These are phyloP conservation scores for Mesembryanthemum crystallinum DNA, from an alignment of 148 eudicot species.

Conservation along the genomic window DNA sequence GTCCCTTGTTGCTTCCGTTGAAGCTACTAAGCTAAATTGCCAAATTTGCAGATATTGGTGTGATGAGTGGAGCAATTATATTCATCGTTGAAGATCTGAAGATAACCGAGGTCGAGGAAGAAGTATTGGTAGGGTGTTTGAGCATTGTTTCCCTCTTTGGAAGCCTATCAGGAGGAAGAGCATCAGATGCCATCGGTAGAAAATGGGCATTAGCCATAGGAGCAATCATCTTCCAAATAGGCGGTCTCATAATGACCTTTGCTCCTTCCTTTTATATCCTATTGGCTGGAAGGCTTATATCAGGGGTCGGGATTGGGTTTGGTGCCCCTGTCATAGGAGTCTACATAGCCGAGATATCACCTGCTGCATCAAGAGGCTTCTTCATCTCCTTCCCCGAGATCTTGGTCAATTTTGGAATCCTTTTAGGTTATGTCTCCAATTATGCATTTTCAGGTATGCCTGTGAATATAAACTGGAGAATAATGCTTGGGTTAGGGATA, in stretches of 20 bases:
- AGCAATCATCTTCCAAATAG: slow-evolving; percentile 34
- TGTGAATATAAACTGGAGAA: slow-evolving; percentile 30
- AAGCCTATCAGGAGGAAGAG: slow-evolving; percentile 39
- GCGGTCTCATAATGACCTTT: slow-evolving; percentile 34
- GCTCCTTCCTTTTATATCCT: slow-evolving; percentile 30
- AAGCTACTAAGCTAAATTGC: background rate
- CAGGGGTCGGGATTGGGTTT: slow-evolving; percentile 43
- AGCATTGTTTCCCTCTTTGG: slow-evolving; percentile 38
- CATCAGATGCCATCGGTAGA: slow-evolving; percentile 46
- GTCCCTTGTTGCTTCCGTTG: background rate
- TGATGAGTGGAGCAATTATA: slow-evolving; percentile 44
- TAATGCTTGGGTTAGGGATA: slow-evolving; percentile 78
- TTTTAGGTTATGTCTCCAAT: slow-evolving; percentile 40
- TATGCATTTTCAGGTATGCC: slow-evolving; percentile 20
- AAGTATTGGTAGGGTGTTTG: slow-evolving; percentile 34
- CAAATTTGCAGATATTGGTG: slow-evolving; percentile 34
- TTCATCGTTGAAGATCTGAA: slow-evolving; percentile 40
- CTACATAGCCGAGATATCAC: slow-evolving; percentile 45
- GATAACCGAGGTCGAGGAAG: slow-evolving; percentile 39
- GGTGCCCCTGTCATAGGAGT: slow-evolving; percentile 36
- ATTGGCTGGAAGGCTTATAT: slow-evolving; percentile 36
- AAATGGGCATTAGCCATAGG: slow-evolving; percentile 47
- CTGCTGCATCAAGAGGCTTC: slow-evolving; percentile 35
- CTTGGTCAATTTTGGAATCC: slow-evolving; percentile 36
- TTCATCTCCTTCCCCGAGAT: slow-evolving; percentile 42